Conservation (phyloP, 2,329 filamentous ascomycete species). For the Gnomoniopsis smithogilvyi region DNA sequence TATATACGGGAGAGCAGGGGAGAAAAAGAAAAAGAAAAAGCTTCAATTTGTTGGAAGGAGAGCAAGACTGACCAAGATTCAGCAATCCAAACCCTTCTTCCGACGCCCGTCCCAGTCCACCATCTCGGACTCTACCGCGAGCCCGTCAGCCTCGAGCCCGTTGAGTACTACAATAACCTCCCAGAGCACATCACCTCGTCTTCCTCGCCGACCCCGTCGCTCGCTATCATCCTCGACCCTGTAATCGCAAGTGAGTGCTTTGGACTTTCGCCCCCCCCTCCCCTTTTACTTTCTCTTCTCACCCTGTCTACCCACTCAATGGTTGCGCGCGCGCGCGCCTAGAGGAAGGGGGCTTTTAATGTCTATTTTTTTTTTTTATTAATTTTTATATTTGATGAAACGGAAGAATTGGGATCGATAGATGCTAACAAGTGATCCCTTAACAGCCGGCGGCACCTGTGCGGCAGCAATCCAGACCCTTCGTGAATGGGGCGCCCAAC, state of each 20-base stretch:
- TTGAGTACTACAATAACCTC: slow-evolving; percentile 98
- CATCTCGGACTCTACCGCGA: slow-evolving; percentile 95
- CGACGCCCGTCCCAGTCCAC: slow-evolving; percentile 76
- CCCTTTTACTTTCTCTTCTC: background rate
- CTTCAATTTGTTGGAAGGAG: background rate
- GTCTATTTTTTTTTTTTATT: background rate
- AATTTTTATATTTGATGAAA: no score
- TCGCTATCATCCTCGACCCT: slow-evolving; percentile 80
- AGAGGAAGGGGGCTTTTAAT: no score
- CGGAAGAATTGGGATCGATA: no score
- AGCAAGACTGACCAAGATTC: background rate
- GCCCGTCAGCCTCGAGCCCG: slow-evolving; percentile 78
- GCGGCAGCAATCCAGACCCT: slow-evolving; percentile 87
- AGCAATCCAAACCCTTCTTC: slow-evolving; percentile 82
- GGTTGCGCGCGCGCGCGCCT: no score
- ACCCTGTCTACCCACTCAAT: background rate
- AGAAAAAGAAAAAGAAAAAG: no score
- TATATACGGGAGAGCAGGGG: background rate
- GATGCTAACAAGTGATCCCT: background rate
- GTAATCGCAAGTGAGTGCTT: slow-evolving; percentile 68
- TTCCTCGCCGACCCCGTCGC: slow-evolving; percentile 33
- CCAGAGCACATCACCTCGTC: slow-evolving; percentile 61
- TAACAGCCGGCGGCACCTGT: slow-evolving; percentile 70
- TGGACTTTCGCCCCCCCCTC: background rate
- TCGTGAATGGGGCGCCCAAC: slow-evolving; percentile 85